Conservation (phyloP, 768 basidiomycete genomes). For the Ramaria rubella region DNA sequence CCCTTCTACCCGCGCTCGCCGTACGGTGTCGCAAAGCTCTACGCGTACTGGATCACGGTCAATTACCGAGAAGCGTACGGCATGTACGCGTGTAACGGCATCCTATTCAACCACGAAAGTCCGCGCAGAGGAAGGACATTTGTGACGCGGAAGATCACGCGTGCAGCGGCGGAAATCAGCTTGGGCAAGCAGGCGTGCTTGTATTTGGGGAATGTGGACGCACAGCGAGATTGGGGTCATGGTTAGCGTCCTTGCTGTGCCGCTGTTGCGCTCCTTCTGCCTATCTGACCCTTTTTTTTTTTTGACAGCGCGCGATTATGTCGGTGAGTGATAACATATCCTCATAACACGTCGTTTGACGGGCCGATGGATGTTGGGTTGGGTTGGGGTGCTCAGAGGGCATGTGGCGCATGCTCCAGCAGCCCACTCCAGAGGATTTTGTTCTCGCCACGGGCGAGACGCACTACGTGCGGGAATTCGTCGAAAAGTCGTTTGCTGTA, state of each 20-base stretch:
- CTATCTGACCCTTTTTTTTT: neutral
- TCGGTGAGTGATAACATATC: neutral
- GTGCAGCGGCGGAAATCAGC: conserved; percentile 88
- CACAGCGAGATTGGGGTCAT: conserved; percentile 97
- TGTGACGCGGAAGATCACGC: conserved; percentile 90
- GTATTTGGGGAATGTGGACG: conserved; percentile 92
- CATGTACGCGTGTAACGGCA: conserved; percentile 96
- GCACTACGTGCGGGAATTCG: conserved; percentile 88
- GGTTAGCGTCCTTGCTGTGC: conserved; percentile 44
- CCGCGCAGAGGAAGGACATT: conserved; percentile 92
- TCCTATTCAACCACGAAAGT: conserved; percentile 97
- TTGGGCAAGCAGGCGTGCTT: conserved; percentile 85
- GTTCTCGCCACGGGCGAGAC: conserved; percentile 96
- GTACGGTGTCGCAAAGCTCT: conserved; percentile 93
- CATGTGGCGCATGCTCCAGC: conserved; percentile 97
- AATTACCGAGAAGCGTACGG: conserved; percentile 94
- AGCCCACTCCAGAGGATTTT: conserved; percentile 76
- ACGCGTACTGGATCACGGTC: conserved; percentile 85
- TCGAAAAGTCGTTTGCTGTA: conserved; percentile 75
- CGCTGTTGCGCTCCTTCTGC: neutral
- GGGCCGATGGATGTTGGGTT: conserved; percentile 25
- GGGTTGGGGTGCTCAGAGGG: conserved; percentile 70
- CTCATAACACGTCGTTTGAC: neutral
- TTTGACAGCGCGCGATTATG: conserved; percentile 51
- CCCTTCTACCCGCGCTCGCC: conserved; percentile 98